Evolutionary conservation across 75 land plant genomes (phyloP).

Genomic region (Larix kaempferi): DNA sequence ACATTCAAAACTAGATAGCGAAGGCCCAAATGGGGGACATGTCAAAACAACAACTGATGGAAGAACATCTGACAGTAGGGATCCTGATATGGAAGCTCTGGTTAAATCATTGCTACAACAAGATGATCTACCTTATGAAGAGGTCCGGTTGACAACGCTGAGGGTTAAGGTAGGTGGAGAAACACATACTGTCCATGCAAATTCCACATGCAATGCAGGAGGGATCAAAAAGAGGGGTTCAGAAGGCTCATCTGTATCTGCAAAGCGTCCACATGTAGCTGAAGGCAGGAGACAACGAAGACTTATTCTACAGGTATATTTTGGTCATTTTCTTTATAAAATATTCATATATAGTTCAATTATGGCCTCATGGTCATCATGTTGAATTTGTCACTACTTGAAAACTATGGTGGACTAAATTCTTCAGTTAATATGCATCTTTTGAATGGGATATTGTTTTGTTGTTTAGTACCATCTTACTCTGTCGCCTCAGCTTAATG

Average conservation of each 20-base stretch:
- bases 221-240: conserved; percentile 8
- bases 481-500: too few species aligned
- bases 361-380: too few species aligned
- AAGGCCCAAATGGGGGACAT: not conserved
- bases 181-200: conserved; percentile 36
- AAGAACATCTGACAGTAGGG: not conserved
- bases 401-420: too few species aligned
- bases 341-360: not conserved
- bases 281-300: conserved; percentile 19
- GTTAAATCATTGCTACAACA: not conserved
- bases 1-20: not conserved
- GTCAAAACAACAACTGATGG: not conserved
- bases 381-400: too few species aligned
- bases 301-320: conserved; percentile 43
- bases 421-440: too few species aligned
- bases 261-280: too few species aligned
- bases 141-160: conserved; percentile 33
- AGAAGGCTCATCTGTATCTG: conserved; percentile 9
- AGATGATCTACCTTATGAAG: conserved; percentile 7
- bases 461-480: too few species aligned
- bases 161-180: conserved; percentile 81
- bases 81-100: not conserved
- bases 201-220: conserved; percentile 5
- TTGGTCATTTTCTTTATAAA: not conserved
- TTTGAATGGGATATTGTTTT: too few species aligned